These are phyloP conservation scores for Buxus sempervirens DNA, from an alignment of 164 flowering plant genomes.

Conservation along the genomic window DNA sequence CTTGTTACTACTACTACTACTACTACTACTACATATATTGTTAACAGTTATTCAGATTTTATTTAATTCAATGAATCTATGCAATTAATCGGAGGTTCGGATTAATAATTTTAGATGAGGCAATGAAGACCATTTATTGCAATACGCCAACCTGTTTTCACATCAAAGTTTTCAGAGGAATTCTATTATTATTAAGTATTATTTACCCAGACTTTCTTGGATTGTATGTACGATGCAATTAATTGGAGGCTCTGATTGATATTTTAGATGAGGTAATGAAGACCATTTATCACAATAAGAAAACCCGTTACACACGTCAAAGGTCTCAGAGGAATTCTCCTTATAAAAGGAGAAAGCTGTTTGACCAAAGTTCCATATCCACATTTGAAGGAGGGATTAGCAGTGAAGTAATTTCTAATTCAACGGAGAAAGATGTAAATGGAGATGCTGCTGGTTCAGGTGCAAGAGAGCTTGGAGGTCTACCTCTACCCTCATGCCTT, in stretches of 20 bases:
- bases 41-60: too few relatives aligned
- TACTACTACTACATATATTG: too few relatives aligned
- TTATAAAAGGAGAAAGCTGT: slow-evolving; percentile 65
- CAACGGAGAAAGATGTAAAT: slow-evolving; percentile 29
- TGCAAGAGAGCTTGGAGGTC: slow-evolving; percentile 40
- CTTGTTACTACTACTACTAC: too few relatives aligned
- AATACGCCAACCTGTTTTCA: slow-evolving; percentile 44
- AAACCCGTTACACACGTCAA: slow-evolving; percentile 42
- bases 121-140: slow-evolving; percentile 34
- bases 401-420: slow-evolving; percentile 31
- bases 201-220: background rate
- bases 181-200: slow-evolving; percentile 21
- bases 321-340: slow-evolving; percentile 69
- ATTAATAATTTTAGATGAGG: slow-evolving; percentile 43
- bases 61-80: too few relatives aligned
- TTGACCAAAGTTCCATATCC: slow-evolving; percentile 34
- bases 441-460: slow-evolving; percentile 27
- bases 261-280: slow-evolving; percentile 46
- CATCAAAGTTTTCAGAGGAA: slow-evolving; percentile 65
- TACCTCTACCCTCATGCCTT: background rate
- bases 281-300: slow-evolving; percentile 43
- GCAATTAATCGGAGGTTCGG: slow-evolving; percentile 5
- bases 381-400: slow-evolving; percentile 36
- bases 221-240: background rate
- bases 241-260: slow-evolving; percentile 12